A percentile compares a stretch with the other conserved stretches of the same genome.
Conservation (phyloP, 148 eudicot genomes). For the Spergularia bocconei region DNA sequence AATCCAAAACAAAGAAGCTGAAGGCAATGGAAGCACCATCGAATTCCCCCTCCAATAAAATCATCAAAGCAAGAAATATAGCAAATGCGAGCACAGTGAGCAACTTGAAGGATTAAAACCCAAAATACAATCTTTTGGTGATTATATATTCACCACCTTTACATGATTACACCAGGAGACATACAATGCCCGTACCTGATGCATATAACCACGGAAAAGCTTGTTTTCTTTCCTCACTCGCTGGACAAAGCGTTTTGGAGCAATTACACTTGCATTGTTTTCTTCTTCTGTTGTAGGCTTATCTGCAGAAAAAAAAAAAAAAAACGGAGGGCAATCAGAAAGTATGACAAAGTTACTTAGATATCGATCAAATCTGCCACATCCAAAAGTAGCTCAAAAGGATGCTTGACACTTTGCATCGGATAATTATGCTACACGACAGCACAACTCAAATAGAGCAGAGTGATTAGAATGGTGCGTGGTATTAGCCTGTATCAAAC, state of each 20-base stretch:
- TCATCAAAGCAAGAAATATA: no score
- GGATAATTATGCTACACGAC: no score
- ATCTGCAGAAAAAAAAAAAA: slow-evolving; percentile 56
- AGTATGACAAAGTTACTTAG: not conserved
- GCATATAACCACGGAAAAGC: slow-evolving; percentile 87
- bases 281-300: slow-evolving; percentile 86
- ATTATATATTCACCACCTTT: not conserved
- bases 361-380: not conserved
- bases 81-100: no score
- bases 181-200: slow-evolving; percentile 61
- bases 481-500: not conserved
- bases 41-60: no score
- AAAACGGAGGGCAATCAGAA: slow-evolving; percentile 8
- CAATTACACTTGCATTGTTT: slow-evolving; percentile 91
- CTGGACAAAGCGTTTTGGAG: slow-evolving; percentile 96
- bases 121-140: not conserved
- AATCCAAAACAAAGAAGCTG: no score
- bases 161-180: not conserved
- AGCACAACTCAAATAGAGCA: no score
- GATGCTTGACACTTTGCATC: no score
- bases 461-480: no score
- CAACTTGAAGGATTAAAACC: no score
- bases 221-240: slow-evolving; percentile 87
- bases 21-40: no score
- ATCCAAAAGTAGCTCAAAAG: not conserved